These are phyloP conservation scores for Bolboschoenoplectus hybrid DNA, from an alignment of 202 grass and related monocot species.

Conservation along the genomic window DNA sequence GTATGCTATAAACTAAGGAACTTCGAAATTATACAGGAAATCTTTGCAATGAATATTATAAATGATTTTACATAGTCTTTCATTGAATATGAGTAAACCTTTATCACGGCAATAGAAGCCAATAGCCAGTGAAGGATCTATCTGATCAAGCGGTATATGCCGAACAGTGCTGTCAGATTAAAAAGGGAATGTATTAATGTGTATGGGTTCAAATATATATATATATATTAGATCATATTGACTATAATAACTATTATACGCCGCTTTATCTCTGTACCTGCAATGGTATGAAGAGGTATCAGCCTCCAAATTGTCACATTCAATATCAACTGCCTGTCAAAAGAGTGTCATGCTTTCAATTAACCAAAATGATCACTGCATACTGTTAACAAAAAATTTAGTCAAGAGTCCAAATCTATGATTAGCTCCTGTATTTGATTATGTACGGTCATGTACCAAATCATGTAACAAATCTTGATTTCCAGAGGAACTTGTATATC, in stretches of 20 bases:
- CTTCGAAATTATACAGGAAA: neutral
- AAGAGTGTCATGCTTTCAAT: constrained; percentile 8
- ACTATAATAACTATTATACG: constrained; percentile 6
- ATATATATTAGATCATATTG: constrained; percentile 21
- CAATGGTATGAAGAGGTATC: constrained; percentile 89
- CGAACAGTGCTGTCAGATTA: constrained; percentile 52
- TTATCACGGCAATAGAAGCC: constrained; percentile 85
- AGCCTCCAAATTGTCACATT: constrained; percentile 60
- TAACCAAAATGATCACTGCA: neutral
- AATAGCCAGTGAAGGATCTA: constrained; percentile 92
- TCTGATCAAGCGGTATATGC: constrained; percentile 73
- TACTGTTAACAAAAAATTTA: constrained; percentile 2
- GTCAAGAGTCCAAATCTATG: neutral
- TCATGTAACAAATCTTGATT: neutral
- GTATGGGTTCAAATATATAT: neutral
- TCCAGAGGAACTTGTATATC: neutral
- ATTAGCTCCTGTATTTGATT: neutral
- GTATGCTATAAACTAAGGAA: neutral
- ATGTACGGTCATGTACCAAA: neutral
- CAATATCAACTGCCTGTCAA: constrained; percentile 62
- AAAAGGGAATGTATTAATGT: neutral
- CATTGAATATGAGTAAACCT: constrained; percentile 45
- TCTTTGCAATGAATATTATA: neutral
- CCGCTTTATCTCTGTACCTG: constrained; percentile 55
- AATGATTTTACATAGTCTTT: neutral